These are phyloP conservation scores for Microstroma glucosiphilum DNA, from an alignment of 1,284 basidiomycete species.

Conservation along the genomic window DNA sequence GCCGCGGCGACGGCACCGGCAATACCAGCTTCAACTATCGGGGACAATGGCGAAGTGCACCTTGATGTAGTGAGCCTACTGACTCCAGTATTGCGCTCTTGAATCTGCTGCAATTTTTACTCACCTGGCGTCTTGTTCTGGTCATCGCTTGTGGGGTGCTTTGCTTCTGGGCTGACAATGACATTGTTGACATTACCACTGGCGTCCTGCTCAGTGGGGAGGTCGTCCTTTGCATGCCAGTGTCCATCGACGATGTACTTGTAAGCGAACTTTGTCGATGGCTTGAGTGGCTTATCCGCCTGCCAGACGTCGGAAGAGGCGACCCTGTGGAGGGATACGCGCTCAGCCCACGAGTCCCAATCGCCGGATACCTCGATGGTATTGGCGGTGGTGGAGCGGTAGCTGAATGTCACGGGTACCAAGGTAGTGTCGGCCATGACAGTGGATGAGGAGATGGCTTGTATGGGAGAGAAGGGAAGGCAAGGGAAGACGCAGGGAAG, in stretches of 20 bases:
- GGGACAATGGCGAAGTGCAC: not conserved
- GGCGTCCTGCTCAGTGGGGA: constrained; percentile 1
- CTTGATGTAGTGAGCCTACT: not conserved
- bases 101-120: not conserved
- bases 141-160: not conserved
- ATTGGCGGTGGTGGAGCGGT: not conserved
- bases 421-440: no score
- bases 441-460: no score
- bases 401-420: constrained; percentile 4
- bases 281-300: not conserved
- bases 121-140: constrained; percentile 4
- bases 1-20: not conserved
- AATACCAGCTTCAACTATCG: not conserved
- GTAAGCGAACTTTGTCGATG: constrained; percentile 2
- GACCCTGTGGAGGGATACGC: not conserved
- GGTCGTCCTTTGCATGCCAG: not conserved
- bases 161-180: not conserved
- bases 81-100: not conserved
- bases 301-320: not conserved
- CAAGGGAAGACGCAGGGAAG: no score
- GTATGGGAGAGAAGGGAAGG: no score
- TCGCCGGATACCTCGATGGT: constrained; percentile 5
- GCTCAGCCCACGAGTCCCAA: constrained; percentile 1
- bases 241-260: constrained; percentile 8
- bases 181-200: constrained; percentile 2